A percentile compares a stretch with the other conserved stretches of the same genome.
Evolutionary conservation across 2,329 filamentous ascomycete species (phyloP).

Genomic region (Lecanicillium sp.): DNA sequence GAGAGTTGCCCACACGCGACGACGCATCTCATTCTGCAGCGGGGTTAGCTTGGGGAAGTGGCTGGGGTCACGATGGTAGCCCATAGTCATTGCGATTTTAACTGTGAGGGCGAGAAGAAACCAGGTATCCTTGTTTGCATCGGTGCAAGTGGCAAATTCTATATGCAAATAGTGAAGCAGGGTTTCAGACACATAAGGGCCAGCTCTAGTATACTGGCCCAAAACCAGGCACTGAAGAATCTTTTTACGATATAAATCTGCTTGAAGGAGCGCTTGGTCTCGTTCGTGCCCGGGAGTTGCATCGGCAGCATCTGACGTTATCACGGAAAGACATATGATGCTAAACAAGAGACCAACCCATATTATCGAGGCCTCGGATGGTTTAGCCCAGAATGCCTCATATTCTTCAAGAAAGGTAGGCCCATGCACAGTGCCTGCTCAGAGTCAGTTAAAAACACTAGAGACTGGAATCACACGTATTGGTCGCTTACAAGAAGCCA

Average conservation of each 20-base stretch:
- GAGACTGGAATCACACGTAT: too few species aligned
- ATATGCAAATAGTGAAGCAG: constrained; percentile 24
- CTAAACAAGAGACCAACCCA: constrained; percentile 4
- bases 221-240: constrained; percentile 27
- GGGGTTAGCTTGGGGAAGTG: too few species aligned
- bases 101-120: constrained; percentile 24
- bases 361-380: neutral
- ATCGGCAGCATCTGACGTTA: too few species aligned
- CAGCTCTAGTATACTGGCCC: constrained; percentile 32
- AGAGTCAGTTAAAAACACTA: too few species aligned
- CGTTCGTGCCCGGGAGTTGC: too few species aligned
- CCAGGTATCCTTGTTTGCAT: constrained; percentile 26
- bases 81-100: constrained; percentile 28
- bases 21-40: too few species aligned
- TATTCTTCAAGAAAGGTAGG: too few species aligned
- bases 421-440: too few species aligned
- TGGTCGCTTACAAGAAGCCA: constrained; percentile 1
- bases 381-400: neutral
- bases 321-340: constrained; percentile 2
- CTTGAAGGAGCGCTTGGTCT: too few species aligned
- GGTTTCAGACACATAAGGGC: constrained; percentile 31
- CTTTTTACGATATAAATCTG: constrained; percentile 18
- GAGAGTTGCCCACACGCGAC: too few species aligned
- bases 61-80: constrained; percentile 31
- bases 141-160: constrained; percentile 20